Evolutionary conservation across 1,284 basidiomycete genomes (phyloP).

Genomic region (Moesziomyces globuligerus): DNA sequence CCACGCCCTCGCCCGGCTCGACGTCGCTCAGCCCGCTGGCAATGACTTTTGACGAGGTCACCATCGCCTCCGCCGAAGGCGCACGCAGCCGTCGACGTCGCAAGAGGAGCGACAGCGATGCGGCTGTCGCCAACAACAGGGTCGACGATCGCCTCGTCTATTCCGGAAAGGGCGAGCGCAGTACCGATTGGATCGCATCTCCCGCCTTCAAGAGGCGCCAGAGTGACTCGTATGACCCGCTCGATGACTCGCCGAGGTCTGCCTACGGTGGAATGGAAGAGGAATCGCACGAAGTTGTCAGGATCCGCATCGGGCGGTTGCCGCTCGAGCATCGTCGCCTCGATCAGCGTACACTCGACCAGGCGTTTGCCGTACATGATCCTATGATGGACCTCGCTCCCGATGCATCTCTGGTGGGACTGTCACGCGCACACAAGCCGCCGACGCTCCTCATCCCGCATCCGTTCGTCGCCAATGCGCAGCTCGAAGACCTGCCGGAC

Average conservation of each 20-base stretch:
- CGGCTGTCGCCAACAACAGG: background rate
- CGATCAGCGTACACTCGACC: slow-evolving; percentile 12
- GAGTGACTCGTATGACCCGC: slow-evolving; percentile 9
- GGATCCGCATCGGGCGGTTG: slow-evolving; percentile 18
- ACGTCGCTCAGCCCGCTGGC: slow-evolving; percentile 3
- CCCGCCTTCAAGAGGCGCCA: slow-evolving; percentile 13
- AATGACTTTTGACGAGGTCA: slow-evolving; percentile 3
- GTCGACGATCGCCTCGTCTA: slow-evolving; percentile 6
- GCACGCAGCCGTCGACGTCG: slow-evolving; percentile 4
- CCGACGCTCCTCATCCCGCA: slow-evolving; percentile 8
- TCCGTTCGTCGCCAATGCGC: background rate
- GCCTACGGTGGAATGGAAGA: background rate
- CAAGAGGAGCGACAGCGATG: slow-evolving; percentile 20
- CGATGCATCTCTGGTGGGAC: background rate
- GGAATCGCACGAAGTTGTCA: background rate
- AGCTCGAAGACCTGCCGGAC: background rate
- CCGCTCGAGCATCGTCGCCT: slow-evolving; percentile 16
- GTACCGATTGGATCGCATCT: slow-evolving; percentile 1
- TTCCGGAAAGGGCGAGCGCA: background rate
- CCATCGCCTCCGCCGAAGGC: background rate
- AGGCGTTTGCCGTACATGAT: slow-evolving; percentile 10
- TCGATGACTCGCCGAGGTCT: no score
- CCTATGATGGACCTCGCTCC: slow-evolving; percentile 7
- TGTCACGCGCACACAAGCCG: slow-evolving; percentile 4
- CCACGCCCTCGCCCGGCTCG: background rate